Evolutionary conservation across 805 yeast species (phyloP), one percentile per base, ranked within the genome.

Genomic region (Saccharomycopsis babjevae): DNA sequence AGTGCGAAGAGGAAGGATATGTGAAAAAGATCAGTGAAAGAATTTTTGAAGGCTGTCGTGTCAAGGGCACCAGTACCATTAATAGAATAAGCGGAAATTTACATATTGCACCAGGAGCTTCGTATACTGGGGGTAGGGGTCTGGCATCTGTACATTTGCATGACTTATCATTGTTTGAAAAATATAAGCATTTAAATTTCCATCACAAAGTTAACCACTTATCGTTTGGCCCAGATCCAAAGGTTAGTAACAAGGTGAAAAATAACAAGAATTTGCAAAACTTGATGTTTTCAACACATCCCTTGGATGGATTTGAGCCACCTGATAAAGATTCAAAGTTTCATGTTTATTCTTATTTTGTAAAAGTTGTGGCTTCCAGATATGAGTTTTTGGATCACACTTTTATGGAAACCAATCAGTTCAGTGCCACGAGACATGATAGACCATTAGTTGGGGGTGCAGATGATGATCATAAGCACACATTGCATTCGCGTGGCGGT

Each of bases 91-190:
- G 87, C 25, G 99, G 99, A 56, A 88, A 89, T 68, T 74, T 94
- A 65, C 98, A 94, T 75, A 91, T 94, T 78, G 97, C 97, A 0
- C 98, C 99, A 3, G 99, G 99, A 50, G 83, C 87, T 30, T 84
- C 96, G 1, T 79, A 77, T 68, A 81, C 85, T 61, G 72, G 74
- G 10, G 83, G 82, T 18, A 79, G 79, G 57, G 22, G 16, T 22
- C 25, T 46, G 52, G 32, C 32, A 6, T 18, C 28, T 46, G 2
- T 28, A 6, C 99, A 94, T 71, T 78, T 82, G 62, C 99, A 94
- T 74, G 99, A 94, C 70, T 73, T 88, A 59, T 86, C 96, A 7
- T 77, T 89, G 59, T 94, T 81, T 73, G 74, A 76, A 36, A 77
- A 82, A 65, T 77, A 79, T 63, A 72, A 73, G 1, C 79, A 81